phyloP scores from a whole-genome alignment of 2,329 filamentous ascomycete genomes.

The Cyphellophora attinorum region DNA sequence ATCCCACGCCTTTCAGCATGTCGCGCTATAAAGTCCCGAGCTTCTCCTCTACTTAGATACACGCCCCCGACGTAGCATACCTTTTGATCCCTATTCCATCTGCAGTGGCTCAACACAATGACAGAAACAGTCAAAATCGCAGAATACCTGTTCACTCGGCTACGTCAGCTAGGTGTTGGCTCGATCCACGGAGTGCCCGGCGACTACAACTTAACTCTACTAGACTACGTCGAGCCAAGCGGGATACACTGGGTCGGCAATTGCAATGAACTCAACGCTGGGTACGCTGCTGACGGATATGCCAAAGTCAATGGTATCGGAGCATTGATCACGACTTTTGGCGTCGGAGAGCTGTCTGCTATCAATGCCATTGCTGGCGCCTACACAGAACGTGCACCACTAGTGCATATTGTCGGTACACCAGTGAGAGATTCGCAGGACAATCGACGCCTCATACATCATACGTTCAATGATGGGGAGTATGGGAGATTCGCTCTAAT shows the following conservation, averaged over 20 bases:
- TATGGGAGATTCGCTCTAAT: slow-evolving; percentile 42
- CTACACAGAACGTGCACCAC: slow-evolving; percentile 49
- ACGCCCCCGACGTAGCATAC: no score
- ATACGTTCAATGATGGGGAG: slow-evolving; percentile 36
- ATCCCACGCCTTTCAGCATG: no score
- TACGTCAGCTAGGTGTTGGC: slow-evolving; percentile 38
- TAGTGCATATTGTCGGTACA: slow-evolving; percentile 52
- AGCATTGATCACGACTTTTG: slow-evolving; percentile 46
- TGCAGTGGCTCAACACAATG: no score
- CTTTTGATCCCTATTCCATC: no score
- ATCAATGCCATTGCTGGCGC: slow-evolving; percentile 27
- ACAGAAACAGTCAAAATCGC: slow-evolving; percentile 29
- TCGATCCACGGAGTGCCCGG: slow-evolving; percentile 44
- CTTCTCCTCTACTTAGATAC: no score
- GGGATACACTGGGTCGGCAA: slow-evolving; percentile 51
- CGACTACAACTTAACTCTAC: slow-evolving; percentile 31
- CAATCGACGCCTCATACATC: slow-evolving; percentile 28
- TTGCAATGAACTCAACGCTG: slow-evolving; percentile 52
- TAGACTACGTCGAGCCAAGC: slow-evolving; percentile 48
- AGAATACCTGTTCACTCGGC: slow-evolving; percentile 40
- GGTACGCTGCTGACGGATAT: slow-evolving; percentile 70
- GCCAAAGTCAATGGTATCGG: slow-evolving; percentile 44
- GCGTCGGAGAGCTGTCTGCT: slow-evolving; percentile 43
- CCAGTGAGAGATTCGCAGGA: slow-evolving; percentile 39
- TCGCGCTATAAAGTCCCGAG: no score